Evolutionary conservation across 345 rosid genomes (phyloP), one percentile per base, ranked within the genome.

Genomic region (Leavenworthia alabamica): DNA sequence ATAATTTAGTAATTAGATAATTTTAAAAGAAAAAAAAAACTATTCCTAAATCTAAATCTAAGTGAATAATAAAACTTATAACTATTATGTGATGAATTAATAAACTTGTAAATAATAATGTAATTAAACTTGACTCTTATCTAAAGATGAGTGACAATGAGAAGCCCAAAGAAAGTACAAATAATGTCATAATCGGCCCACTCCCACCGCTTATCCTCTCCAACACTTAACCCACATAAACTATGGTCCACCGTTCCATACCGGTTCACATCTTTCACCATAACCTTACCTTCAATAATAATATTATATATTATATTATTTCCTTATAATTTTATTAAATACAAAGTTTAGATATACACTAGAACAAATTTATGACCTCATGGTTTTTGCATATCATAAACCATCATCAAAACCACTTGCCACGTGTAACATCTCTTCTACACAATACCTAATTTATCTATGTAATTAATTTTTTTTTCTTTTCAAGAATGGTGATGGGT

Each of bases 361-460:
- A 48, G 40, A 56, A 35, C 36, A 60, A 33, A 13, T 51, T 51
- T 59, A 24, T 52, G 61, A 51, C 73, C 67, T 59, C 53, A 68
- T 58, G 52, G 52, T 49, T 49, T 67, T 24, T 7, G 14, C 23
- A 33, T 49, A 0, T 59, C 66, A 31, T n/a, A 59, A 45, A 48
- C 61, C 40, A 44, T 48, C 15, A 69, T 33, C 40, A 14, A 61
- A 37, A 2, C 15, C 17, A 39, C 22, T 37, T 45, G 56, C 68
- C 74, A 70, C 74, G 74, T 70, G 74, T 70, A 23, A 60, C 56
- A 39, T 60, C 23, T 53, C 67, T 42, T 60, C 67, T 60, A 68
- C 62, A 52, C 61, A 52, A n/a, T n/a, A n/a, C n/a, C n/a, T n/a
- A n/a, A n/a, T n/a, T n/a, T n/a, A n/a, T n/a, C n/a, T n/a, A n/a